Conservation (phyloP, 768 basidiomycete genomes). For the Russula virescens region DNA sequence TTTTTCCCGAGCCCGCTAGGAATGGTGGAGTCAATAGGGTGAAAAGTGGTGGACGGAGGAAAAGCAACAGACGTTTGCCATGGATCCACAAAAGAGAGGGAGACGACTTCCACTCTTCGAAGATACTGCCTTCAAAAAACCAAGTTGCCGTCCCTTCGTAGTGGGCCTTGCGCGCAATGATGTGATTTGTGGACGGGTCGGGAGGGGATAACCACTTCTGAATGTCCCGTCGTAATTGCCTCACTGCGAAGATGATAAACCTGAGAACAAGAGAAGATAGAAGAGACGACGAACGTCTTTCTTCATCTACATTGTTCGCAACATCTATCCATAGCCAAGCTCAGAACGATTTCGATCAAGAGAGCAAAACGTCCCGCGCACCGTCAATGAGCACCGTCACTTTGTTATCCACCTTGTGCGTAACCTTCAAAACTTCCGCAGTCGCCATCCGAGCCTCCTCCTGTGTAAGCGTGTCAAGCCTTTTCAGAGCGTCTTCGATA, state of each 20-base stretch:
- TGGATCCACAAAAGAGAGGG: not conserved
- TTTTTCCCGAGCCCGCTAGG: not conserved
- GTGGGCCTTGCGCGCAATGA: too few species aligned
- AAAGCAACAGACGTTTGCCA: not conserved
- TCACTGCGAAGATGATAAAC: too few species aligned
- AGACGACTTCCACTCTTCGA: not conserved
- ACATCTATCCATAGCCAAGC: too few species aligned
- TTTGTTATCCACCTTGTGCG: not conserved
- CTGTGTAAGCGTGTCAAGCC: not conserved
- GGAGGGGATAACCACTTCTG: not conserved
- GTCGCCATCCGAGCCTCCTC: not conserved
- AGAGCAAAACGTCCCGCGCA: not conserved
- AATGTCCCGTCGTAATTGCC: not conserved
- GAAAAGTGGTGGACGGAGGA: too few species aligned
- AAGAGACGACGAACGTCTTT: not conserved
- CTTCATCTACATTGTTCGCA: constrained; percentile 1
- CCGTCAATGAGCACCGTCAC: not conserved
- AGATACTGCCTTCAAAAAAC: too few species aligned
- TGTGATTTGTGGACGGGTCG: not conserved
- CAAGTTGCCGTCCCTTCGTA: too few species aligned
- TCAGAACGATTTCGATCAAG: too few species aligned
- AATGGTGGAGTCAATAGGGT: too few species aligned
- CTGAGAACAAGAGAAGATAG: too few species aligned
- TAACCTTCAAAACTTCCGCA: not conserved
- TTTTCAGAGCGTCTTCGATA: not conserved